phyloP scores from a whole-genome alignment of 1,284 basidiomycete species.

The Singerocomus inundabilis region DNA sequence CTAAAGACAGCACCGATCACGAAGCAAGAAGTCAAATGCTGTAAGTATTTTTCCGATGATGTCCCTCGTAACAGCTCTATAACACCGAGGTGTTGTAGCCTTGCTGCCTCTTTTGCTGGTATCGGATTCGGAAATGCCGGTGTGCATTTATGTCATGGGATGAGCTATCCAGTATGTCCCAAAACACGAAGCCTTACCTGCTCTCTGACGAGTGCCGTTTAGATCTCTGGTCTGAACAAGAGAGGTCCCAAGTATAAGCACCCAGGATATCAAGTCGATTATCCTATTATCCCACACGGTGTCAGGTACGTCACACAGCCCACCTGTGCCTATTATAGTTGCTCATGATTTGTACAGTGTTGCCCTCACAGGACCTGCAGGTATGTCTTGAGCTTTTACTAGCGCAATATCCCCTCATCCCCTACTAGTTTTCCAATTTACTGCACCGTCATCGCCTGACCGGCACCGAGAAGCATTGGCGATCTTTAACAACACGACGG shows the following conservation, averaged over 20 bases:
- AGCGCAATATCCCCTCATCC: not conserved
- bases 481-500: constrained; percentile 72
- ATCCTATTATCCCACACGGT: constrained; percentile 93
- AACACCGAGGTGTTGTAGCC: constrained; percentile 38
- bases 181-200: not conserved
- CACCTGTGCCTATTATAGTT: not conserved
- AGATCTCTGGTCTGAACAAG: constrained; percentile 96
- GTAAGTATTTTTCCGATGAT: constrained; percentile 40
- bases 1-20: constrained; percentile 74
- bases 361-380: constrained; percentile 85
- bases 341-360: constrained; percentile 45
- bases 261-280: constrained; percentile 76
- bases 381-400: constrained; percentile 33
- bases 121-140: constrained; percentile 97
- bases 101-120: constrained; percentile 89
- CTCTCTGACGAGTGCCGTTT: constrained; percentile 9
- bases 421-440: constrained; percentile 82
- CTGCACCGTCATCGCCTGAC: constrained; percentile 85
- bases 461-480: constrained; percentile 88
- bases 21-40: constrained; percentile 93
- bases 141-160: constrained; percentile 88
- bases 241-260: constrained; percentile 87
- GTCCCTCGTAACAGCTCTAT: not conserved
- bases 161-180: constrained; percentile 71
- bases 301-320: constrained; percentile 51